Evolutionary conservation across 257 asterid genomes (phyloP), one percentile per base, ranked within the genome.

Genomic region (Salvia miltiorrhiza): DNA sequence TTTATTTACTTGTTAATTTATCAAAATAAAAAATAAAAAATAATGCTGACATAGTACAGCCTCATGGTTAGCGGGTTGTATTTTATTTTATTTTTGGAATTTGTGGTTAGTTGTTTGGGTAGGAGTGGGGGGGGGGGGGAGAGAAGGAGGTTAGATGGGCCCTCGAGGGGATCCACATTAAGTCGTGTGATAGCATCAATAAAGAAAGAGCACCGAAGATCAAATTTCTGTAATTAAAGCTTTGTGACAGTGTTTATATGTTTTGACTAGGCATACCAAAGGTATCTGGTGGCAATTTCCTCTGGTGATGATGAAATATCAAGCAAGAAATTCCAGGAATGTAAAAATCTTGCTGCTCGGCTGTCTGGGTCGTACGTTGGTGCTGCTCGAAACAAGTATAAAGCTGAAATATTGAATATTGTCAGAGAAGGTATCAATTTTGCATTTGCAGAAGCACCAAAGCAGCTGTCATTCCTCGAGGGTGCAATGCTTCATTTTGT

Each of bases 361-460:
- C 85, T 94, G 67, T 88, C 99, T 75, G 96, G 90, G 39, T 71
- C 85, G 1, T 94, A 86, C 69, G 81, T 82, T 28, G 97, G 97
- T 73, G 93, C 74, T 45, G 85, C 99, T 69, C 85, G 96, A 73
- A 86, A 82, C 87, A 94, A 89, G 87, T 77, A 86, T 76, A 85
- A 78, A 69, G 71, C 85, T 68, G 96, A 89, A 66, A 85, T 87
- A 71, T 69, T 85, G 80, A 81, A 82, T 71, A 78, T 94, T 65
- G 93, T 91, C 77, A 79, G 76, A 65, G 96, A 81, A 66, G 96
- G 99, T 28, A 74, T 94, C 72, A 82, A 76, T 37, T 89, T 82
- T 84, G 97, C 99, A 19, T 94, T 94, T 78, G 71, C 71, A 19
- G 79, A 86, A 83, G 89, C 95, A 69, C 99, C 99, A 45, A 87